A percentile compares a stretch with the other conserved stretches of the same genome.
phyloP scores from a whole-genome alignment of 2,329 filamentous ascomycete species.

The Pezicula radicicola region DNA sequence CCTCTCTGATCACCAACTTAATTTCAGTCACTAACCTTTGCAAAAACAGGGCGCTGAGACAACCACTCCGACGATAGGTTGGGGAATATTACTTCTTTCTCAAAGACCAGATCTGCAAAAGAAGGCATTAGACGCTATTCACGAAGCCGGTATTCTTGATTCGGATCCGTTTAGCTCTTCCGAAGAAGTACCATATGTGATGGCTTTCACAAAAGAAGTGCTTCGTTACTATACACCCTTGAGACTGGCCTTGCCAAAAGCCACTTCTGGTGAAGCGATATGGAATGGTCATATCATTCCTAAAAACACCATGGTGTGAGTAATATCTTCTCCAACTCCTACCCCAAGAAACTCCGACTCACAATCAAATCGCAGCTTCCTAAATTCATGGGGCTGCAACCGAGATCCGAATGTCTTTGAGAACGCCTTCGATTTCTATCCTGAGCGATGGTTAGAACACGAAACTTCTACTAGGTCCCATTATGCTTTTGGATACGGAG shows the following conservation, averaged over 20 bases:
- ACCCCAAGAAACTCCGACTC: not conserved
- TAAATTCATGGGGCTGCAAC: constrained; percentile 26
- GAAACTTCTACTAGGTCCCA: constrained; percentile 36
- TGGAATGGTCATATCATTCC: constrained; percentile 55
- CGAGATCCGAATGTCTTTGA: constrained; percentile 59
- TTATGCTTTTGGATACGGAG: constrained; percentile 51
- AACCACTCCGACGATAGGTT: constrained; percentile 12
- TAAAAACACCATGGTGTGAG: constrained; percentile 33
- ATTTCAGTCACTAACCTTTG: not conserved
- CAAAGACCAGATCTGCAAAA: constrained; percentile 51
- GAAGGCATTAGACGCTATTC: constrained; percentile 55
- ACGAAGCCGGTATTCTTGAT: constrained; percentile 46
- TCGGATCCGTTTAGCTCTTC: constrained; percentile 59
- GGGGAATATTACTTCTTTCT: constrained; percentile 13
- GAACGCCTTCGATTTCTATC: constrained; percentile 57
- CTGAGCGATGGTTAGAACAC: constrained; percentile 38
- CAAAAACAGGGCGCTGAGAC: constrained; percentile 2
- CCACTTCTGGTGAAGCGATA: constrained; percentile 52
- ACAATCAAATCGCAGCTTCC: constrained; percentile 11
- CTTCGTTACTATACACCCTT: constrained; percentile 64
- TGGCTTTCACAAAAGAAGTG: constrained; percentile 61
- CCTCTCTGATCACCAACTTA: not conserved
- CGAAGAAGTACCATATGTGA: constrained; percentile 62
- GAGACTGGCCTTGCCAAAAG: constrained; percentile 56
- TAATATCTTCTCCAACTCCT: too few relatives aligned